Evolutionary conservation across 2,329 filamentous ascomycete genomes (phyloP), one percentile per base, ranked within the genome.

Genomic region (Rhinocladiella mackenziei): DNA sequence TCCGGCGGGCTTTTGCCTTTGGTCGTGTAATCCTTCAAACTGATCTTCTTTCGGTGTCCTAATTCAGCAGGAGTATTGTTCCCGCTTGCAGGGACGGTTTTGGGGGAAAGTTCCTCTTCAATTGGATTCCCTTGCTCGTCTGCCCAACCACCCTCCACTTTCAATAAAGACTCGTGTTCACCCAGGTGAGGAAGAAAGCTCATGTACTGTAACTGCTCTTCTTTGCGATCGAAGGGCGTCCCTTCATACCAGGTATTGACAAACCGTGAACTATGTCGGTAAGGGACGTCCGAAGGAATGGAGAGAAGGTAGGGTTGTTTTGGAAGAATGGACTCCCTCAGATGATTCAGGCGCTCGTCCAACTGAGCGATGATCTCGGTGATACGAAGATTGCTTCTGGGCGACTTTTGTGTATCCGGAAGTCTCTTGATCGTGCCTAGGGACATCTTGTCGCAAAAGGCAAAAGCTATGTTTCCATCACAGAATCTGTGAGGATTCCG

Each of bases 121-220:
- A 64, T 68, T 5, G 50, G 40, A 63, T 62, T 66, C 48, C 69
- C 70, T 44, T 67, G 62, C 39, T 66, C 67, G 59, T 74, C 69
- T 35, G 74, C 72, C 64, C 75, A 75, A 53, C 75, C 74, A 39
- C 76, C 75, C 26, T 54, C 53, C 46, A 74, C 73, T 8, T 70
- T 70, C 50, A 73, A 65, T 38, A 77, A 61, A 43, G 73, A 65
- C 30, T 69, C 71, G 54, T 76, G 72, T 47, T 73, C 72, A 23
- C 71, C 71, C 57, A 80, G 74, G 59, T 78, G 76, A 43, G 73
- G 75, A 41, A 77, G 64, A 53, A 78, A 81, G 45, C 77, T 81
- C 66, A 78, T 70, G 60, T 82, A 82, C 58, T 82, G 79, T 39
- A 79, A 66, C 55, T 73, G 67, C 56, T 79, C 72, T 61, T 83